Evolutionary conservation across 2,329 filamentous ascomycete genomes (phyloP).

Genomic region (Endocalyx cinctus): DNA sequence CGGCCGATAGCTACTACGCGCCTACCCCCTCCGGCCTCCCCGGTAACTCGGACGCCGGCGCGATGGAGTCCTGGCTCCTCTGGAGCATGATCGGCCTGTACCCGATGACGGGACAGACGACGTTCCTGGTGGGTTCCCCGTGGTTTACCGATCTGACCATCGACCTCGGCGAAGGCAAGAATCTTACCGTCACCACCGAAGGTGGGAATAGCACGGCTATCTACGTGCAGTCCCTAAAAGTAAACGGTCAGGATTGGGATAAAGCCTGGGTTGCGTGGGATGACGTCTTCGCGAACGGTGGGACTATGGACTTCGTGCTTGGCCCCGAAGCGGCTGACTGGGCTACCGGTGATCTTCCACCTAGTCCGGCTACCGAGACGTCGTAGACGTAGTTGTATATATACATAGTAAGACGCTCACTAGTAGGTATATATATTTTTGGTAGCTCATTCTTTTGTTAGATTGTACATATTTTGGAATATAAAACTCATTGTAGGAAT

Average conservation of each 20-base stretch:
- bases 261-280: slow-evolving; percentile 63
- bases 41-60: slow-evolving; percentile 67
- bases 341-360: slow-evolving; percentile 56
- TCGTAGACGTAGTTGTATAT: slow-evolving; percentile 1
- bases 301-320: slow-evolving; percentile 60
- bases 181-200: slow-evolving; percentile 48
- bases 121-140: slow-evolving; percentile 60
- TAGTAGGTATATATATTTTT: too few relatives aligned
- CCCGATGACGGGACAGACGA: slow-evolving; percentile 63
- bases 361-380: slow-evolving; percentile 46
- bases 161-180: slow-evolving; percentile 49
- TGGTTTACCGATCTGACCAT: slow-evolving; percentile 60
- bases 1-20: slow-evolving; percentile 57
- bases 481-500: too few relatives aligned
- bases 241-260: slow-evolving; percentile 60
- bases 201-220: slow-evolving; percentile 44
- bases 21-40: slow-evolving; percentile 54
- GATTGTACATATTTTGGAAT: neutral
- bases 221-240: slow-evolving; percentile 61
- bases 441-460: too few relatives aligned
- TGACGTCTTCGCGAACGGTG: slow-evolving; percentile 61
- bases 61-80: slow-evolving; percentile 67
- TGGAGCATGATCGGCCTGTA: slow-evolving; percentile 68
- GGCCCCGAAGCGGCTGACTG: slow-evolving; percentile 48
- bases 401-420: too few relatives aligned